Evolutionary conservation across 2,329 filamentous ascomycete species (phyloP).

Genomic region (Colletotrichum costaricense): DNA sequence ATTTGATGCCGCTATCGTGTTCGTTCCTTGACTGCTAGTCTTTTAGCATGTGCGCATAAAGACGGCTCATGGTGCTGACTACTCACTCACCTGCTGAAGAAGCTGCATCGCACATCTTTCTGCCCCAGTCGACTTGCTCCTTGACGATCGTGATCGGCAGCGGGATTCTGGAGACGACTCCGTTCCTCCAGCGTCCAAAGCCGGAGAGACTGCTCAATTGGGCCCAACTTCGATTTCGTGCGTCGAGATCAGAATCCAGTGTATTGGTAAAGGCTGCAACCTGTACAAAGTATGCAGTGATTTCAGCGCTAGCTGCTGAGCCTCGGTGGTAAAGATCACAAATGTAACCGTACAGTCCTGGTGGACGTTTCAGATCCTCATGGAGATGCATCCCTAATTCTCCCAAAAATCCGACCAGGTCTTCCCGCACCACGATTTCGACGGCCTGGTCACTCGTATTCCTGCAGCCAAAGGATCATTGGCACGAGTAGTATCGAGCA

Average conservation of each 20-base stretch:
- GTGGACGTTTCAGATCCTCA: conserved; percentile 56
- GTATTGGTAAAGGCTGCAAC: conserved; percentile 51
- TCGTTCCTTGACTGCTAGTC: conserved; percentile 23
- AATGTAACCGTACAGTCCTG: conserved; percentile 67
- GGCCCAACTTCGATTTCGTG: conserved; percentile 66
- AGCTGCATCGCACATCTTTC: conserved; percentile 61
- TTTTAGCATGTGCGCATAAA: no score
- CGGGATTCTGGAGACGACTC: conserved; percentile 64
- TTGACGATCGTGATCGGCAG: conserved; percentile 69
- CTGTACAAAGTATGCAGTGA: conserved; percentile 63
- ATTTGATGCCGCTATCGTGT: background rate
- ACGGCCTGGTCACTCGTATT: conserved; percentile 69
- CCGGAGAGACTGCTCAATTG: conserved; percentile 65
- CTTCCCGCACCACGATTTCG: conserved; percentile 68
- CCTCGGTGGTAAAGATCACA: conserved; percentile 71
- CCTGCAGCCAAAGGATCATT: conserved; percentile 72
- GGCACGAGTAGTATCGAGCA: conserved; percentile 70
- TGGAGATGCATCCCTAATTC: conserved; percentile 58
- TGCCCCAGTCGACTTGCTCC: conserved; percentile 60
- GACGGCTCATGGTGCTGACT: no score
- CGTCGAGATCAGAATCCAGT: conserved; percentile 58
- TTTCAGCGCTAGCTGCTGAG: conserved; percentile 68
- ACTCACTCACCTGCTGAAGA: conserved; percentile 34
- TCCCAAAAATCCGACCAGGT: conserved; percentile 58
- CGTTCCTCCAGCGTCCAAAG: conserved; percentile 56